Base-by-base conservation (phyloP, 495 filamentous ascomycete genomes). In the Cetradonia linearis region DNA sequence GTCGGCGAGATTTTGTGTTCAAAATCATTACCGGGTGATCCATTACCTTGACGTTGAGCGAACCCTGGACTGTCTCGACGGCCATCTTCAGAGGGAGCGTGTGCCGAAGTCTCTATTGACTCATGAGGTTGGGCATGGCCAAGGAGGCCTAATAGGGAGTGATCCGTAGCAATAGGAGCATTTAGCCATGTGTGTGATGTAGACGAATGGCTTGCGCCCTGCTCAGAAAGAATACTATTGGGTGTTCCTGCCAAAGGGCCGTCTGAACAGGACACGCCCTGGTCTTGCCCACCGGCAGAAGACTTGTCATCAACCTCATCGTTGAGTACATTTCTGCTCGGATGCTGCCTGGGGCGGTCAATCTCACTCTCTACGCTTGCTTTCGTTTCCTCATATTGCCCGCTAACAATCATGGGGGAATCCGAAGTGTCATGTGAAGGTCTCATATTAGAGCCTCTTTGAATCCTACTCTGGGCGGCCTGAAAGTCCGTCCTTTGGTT, bases 401-500 rank as follows among this genome's bases (percentile, higher is more conserved):
- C 36, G 28, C 23, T 4, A 30, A 23, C 38, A 20, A 23, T 25
- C 18, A 44, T 16, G 7, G 23, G 13, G n/a, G 14, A 13, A 11
- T n/a, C 20, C 18, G 20, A 27, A 25, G 31, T 20, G 20, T 53
- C 46, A 11, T 7, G 25, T 16, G 36, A 7, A 5, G 11, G 8
- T 14, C 38, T 48, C 11, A 27, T 7, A 0, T 34, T 5, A 20
- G n/a, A 20, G 14, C 8, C 14, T 13, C 10, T 38, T 28, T 31
- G 10, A 9, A 2, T 18, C 7, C 8, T 34, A 52, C 38, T 30
- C 25, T 53, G 58, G 3, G 14, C 42, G 30, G 27, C n/a, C 5
- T 53, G 20, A 36, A 47, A 53, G 46, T 59, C 58, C 28, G 23
- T 40, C 55, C n/a, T 61, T 61, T 30, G 20, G 33, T 13, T 16